phyloP scores from a whole-genome alignment of 148 eudicot species.

The Salicornia ramosissima region DNA sequence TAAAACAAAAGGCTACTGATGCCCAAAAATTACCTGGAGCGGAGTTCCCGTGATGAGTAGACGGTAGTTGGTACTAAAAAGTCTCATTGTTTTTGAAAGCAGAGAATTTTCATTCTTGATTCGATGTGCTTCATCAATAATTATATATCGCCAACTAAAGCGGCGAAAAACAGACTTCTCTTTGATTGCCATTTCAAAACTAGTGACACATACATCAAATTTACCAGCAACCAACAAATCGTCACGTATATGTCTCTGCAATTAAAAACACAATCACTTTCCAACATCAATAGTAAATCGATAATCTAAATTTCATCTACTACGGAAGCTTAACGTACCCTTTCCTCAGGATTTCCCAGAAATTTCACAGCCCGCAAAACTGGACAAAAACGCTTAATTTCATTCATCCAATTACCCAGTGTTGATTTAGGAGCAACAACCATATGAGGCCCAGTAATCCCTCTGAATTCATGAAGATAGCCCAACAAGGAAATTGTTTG shows the following conservation, averaged over 20 bases:
- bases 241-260: constrained; percentile 85
- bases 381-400: constrained; percentile 92
- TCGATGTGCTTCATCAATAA: constrained; percentile 98
- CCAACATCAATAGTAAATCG: not conserved
- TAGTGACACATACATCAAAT: constrained; percentile 97
- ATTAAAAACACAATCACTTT: constrained; percentile 1
- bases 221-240: constrained; percentile 87
- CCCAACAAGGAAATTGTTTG: constrained; percentile 97
- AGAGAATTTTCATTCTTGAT: constrained; percentile 98
- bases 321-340: constrained; percentile 41
- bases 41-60: constrained; percentile 97
- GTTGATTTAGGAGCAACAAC: constrained; percentile 99
- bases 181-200: constrained; percentile 98
- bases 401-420: constrained; percentile 99
- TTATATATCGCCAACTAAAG: constrained; percentile 96
- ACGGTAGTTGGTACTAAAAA: constrained; percentile 85
- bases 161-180: constrained; percentile 80
- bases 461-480: constrained; percentile 89
- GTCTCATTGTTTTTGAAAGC: constrained; percentile 96
- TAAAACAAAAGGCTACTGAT: not conserved
- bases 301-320: not conserved
- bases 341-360: constrained; percentile 93
- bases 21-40: constrained; percentile 67
- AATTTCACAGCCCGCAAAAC: constrained; percentile 79
- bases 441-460: constrained; percentile 98